Percentiles rank a stretch among this genome's conserved stretches.
Evolutionary conservation across 2,329 filamentous ascomycete species (phyloP).

Genomic region (Penicillium sclerotiorum): DNA sequence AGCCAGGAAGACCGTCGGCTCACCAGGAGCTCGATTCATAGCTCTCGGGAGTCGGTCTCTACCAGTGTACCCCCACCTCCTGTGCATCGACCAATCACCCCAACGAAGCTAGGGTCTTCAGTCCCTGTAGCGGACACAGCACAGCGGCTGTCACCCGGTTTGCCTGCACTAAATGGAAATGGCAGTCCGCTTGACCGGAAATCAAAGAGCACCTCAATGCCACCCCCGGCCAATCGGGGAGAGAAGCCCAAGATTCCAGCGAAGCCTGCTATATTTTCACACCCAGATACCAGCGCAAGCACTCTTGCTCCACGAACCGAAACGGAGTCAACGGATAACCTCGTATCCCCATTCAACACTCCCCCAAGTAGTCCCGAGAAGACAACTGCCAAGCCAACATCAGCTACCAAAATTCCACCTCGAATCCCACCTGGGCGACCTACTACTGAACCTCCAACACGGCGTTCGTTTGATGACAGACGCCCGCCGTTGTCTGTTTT

Average conservation of each 20-base stretch:
- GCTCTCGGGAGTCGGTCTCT: conserved; percentile 29
- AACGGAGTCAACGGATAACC: conserved; percentile 42
- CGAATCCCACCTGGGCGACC: conserved; percentile 25
- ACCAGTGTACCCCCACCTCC: conserved; percentile 20
- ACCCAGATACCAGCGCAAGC: conserved; percentile 29
- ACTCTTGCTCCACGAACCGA: conserved; percentile 32
- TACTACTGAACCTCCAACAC: conserved; percentile 29
- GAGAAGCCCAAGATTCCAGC: conserved; percentile 71
- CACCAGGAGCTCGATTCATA: conserved; percentile 28
- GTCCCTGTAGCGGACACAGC: conserved; percentile 19
- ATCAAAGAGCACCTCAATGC: conserved; percentile 50
- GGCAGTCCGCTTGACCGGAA: conserved; percentile 32
- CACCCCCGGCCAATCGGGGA: conserved; percentile 77
- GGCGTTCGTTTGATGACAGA: conserved; percentile 32
- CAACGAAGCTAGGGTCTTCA: conserved; percentile 32
- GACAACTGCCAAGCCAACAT: conserved; percentile 41
- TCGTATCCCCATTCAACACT: conserved; percentile 80
- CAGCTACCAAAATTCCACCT: conserved; percentile 15
- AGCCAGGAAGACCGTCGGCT: conserved; percentile 64
- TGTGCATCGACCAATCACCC: conserved; percentile 34
- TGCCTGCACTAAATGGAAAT: conserved; percentile 14
- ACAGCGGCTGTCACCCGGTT: conserved; percentile 25
- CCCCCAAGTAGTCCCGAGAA: conserved; percentile 75
- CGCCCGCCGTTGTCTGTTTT: conserved; percentile 24
- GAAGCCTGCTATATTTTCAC: conserved; percentile 44